Evolutionary conservation across 2,329 filamentous ascomycete genomes (phyloP), one percentile per base, ranked within the genome.

Genomic region (Ophiostoma triangulosporum): DNA sequence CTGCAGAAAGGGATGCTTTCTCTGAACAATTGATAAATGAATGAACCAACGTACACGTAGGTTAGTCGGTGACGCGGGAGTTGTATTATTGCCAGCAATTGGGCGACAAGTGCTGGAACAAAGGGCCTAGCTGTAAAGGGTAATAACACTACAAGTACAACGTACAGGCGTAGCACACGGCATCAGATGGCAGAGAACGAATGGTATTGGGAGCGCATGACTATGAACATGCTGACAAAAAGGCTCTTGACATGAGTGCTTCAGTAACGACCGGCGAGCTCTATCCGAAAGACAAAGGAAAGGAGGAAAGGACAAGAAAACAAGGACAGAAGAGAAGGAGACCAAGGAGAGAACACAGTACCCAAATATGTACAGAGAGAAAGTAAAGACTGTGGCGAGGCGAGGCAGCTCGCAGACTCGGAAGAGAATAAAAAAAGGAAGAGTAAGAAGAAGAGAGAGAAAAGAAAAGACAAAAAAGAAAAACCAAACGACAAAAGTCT

Each of bases 401-500:
- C 26, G 15, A 48, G n/a, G 45, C n/a, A 27, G 22, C 14, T 26
- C 9, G 15, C 45, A 24, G 24, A 17, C 22, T 20, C n/a, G 45
- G 27, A 53, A 36, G 3, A 43, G 50, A 32, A 32, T 45, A 20
- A 33, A 15, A 33, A 12, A 48, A 29, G 14, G 40, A 22, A 45
- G 9, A n/a, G 33, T 35, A 50, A 14, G 24, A 20, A 38, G 31
- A 32, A 33, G 15, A 51, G n/a, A 26, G 15, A n/a, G 38, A 12
- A n/a, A 17, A 20, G 11, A n/a, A 20, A 49, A 17, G 11, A 31
- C 11, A 22, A 22, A 40, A 38, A 51, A 1, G 29, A 36, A 22
- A 49, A 35, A 20, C 26, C 6, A 26, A 14, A n/a, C 11, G 17
- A 6, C 12, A 46, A 6, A 20, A 36, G 35, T 17, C 53, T 70